These are phyloP conservation scores for Tetrapisispora fleetii DNA, from an alignment of 805 yeast genomes.

Conservation along the genomic window DNA sequence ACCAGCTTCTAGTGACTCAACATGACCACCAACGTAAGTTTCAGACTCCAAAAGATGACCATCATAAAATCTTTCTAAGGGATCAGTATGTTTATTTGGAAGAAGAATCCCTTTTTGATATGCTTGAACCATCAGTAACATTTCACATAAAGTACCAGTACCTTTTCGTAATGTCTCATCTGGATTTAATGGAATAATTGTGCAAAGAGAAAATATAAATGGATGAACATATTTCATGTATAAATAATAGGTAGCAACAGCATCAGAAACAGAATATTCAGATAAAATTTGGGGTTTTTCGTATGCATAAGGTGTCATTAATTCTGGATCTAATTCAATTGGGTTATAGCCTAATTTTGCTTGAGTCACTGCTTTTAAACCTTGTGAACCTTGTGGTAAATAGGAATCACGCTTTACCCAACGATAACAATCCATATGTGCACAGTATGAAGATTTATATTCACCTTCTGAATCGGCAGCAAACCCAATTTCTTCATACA, in stretches of 20 bases:
- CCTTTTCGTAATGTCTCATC: slow-evolving; percentile 95
- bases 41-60: slow-evolving; percentile 92
- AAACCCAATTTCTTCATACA: slow-evolving; percentile 92
- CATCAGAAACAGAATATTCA: slow-evolving; percentile 98
- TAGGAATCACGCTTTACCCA: slow-evolving; percentile 99
- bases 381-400: slow-evolving; percentile 97
- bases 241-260: slow-evolving; percentile 94
- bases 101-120: slow-evolving; percentile 63
- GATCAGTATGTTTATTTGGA: slow-evolving; percentile 91
- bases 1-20: slow-evolving; percentile 95
- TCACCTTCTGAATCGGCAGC: slow-evolving; percentile 83
- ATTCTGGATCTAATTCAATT: slow-evolving; percentile 90
- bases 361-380: slow-evolving; percentile 94
- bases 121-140: slow-evolving; percentile 95
- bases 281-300: slow-evolving; percentile 88
- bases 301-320: slow-evolving; percentile 96
- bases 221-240: slow-evolving; percentile 97
- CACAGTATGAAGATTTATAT: slow-evolving; percentile 84
- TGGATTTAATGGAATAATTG: slow-evolving; percentile 90
- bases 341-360: slow-evolving; percentile 95
- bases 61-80: slow-evolving; percentile 87
- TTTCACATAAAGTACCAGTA: slow-evolving; percentile 97
- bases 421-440: slow-evolving; percentile 93
- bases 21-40: slow-evolving; percentile 98
- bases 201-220: slow-evolving; percentile 88